Conservation (phyloP, 1,284 basidiomycete species). For the Microstroma glucosiphilum region DNA sequence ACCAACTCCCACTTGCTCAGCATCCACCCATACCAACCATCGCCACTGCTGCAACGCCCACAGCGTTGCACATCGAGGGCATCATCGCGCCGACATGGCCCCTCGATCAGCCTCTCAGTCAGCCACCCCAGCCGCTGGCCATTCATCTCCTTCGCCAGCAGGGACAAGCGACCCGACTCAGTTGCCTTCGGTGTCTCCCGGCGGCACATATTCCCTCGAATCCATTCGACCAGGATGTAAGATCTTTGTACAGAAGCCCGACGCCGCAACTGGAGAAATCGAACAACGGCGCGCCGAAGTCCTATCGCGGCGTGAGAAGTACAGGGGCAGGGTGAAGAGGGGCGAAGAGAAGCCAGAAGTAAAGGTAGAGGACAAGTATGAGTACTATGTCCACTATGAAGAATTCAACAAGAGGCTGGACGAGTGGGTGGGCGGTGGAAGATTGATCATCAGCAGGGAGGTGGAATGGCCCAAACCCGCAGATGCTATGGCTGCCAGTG, state of each 20-base stretch:
- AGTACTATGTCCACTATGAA: conserved; percentile 96
- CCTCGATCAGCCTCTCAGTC: conserved; percentile 6
- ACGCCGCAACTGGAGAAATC: conserved; percentile 37
- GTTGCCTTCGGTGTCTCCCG: conserved; percentile 15
- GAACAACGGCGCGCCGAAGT: conserved; percentile 48
- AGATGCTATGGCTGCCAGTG: conserved; percentile 31
- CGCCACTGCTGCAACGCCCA: too few species aligned
- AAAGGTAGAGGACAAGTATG: conserved; percentile 53
- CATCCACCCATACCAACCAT: too few species aligned
- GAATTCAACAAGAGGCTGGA: conserved; percentile 97
- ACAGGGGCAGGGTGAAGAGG: conserved; percentile 20
- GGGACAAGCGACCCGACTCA: background rate
- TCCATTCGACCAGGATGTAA: conserved; percentile 43
- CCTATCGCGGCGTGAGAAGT: conserved; percentile 41
- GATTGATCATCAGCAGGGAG: conserved; percentile 75
- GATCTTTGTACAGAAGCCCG: conserved; percentile 44
- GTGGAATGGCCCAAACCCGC: conserved; percentile 81
- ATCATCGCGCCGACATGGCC: conserved; percentile 5
- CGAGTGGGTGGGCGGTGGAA: conserved; percentile 89
- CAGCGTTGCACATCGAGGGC: too few species aligned
- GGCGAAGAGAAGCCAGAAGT: conserved; percentile 57
- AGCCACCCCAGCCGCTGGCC: conserved; percentile 4
- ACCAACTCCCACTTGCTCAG: too few species aligned
- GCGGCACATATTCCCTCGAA: conserved; percentile 39
- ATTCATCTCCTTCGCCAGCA: conserved; percentile 7